Evolutionary conservation across 495 filamentous ascomycete species (phyloP).

Genomic region (Pseudevernia furfuracea): DNA sequence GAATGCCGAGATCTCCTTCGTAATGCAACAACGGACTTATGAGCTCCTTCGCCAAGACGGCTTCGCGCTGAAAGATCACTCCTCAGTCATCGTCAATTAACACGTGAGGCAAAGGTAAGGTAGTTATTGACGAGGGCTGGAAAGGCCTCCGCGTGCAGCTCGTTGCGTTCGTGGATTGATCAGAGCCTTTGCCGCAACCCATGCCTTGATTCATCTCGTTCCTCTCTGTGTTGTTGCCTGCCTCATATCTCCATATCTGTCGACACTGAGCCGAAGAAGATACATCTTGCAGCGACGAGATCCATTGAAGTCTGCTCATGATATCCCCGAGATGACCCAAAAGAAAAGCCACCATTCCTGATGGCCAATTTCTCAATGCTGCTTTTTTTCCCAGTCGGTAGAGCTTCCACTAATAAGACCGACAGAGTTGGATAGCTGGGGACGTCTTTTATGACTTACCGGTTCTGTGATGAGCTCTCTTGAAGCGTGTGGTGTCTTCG

Average conservation of each 20-base stretch:
- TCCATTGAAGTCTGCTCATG: background rate
- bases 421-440: too few species aligned
- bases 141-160: background rate
- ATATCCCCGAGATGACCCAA: background rate
- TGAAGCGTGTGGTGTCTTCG: background rate
- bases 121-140: background rate
- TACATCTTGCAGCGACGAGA: background rate
- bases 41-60: slow-evolving; percentile 1
- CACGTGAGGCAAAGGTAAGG: background rate
- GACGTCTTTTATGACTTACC: too few species aligned
- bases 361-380: background rate
- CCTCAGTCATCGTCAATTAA: background rate
- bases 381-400: background rate
- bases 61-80: background rate
- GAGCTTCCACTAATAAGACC: background rate
- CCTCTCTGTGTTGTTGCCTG: background rate
- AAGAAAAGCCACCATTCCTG: background rate
- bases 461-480: background rate
- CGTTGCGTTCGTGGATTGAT: background rate
- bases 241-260: background rate
- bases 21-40: background rate
- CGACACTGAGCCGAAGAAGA: background rate
- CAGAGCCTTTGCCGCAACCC: background rate
- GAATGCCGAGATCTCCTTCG: background rate
- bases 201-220: background rate